Base-by-base conservation (phyloP, 495 filamentous ascomycete genomes). In the Penicillium verhagenii region DNA sequence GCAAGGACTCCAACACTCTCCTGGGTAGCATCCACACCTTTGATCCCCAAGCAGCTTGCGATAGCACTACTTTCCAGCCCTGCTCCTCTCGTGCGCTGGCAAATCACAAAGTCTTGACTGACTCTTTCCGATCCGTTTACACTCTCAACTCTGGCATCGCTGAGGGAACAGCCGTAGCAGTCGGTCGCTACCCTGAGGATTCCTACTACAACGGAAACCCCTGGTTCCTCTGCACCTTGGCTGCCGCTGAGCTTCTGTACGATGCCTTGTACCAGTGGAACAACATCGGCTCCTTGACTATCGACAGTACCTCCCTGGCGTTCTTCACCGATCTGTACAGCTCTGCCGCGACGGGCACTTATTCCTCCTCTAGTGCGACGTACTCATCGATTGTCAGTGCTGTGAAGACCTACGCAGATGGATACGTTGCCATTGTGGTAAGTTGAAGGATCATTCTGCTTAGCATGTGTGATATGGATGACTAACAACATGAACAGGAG, bases 131-230 rank as follows among this genome's bases (percentile, higher is more conserved):
- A 40, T 63, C 70, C 4, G 59, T 83, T 35, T 88, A 87, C 61
- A 54, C 62, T 18, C 69, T 88, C 60, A 88, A 88, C 72, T 77
- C 75, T 9, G 73, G 69, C 3, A 68, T 68, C 13, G 47, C 58
- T 8, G 54, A 56, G 1, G 70, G 69, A 14, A 28, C 67, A 6
- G 84, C 85, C 6, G 76, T 86, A 25, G 83, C 86, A 10, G 78
- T 89, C 14, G 88, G 88, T 52, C 73, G 88, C 7, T 91, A 91
- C 66, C 69, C 85, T 2, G 86, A 89, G 58, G 88, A 91, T 53
- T 59, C 71, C 0, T 91, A 89, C 68, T 86, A 84, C 58, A 79
- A 82, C 53, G 86, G 85, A 16, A 85, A 87, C 66, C 84, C 83
- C 5, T 87, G 85, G 85, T 87, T 84, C 58, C 74, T 89, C 8